phyloP scores from a whole-genome alignment of 768 basidiomycete species.

The Chalciporus pseudorubinellus region DNA sequence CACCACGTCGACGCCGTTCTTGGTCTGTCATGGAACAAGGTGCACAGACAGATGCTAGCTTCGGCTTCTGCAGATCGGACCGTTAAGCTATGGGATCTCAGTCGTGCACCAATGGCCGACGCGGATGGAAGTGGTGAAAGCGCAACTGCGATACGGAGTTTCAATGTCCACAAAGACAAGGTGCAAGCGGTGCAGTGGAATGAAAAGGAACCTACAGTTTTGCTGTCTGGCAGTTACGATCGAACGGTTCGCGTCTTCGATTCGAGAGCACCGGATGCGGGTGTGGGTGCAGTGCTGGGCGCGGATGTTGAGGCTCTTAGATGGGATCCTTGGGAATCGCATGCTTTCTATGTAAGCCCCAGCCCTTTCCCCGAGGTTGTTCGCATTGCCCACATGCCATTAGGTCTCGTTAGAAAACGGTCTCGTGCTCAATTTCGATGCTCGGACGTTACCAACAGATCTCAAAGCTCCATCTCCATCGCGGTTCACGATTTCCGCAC shows the following conservation, averaged over 20 bases:
- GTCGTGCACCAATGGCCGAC: slow-evolving; percentile 54
- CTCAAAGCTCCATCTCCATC: slow-evolving; percentile 62
- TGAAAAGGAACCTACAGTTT: slow-evolving; percentile 77
- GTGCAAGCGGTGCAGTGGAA: slow-evolving; percentile 98
- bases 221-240: slow-evolving; percentile 93
- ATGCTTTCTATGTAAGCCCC: slow-evolving; percentile 76
- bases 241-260: slow-evolving; percentile 95
- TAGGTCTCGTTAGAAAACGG: slow-evolving; percentile 96
- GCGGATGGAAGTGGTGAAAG: slow-evolving; percentile 42
- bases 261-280: slow-evolving; percentile 74
- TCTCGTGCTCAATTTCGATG: slow-evolving; percentile 88
- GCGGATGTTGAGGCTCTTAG: slow-evolving; percentile 91
- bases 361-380: neutral
- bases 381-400: neutral
- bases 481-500: slow-evolving; percentile 88
- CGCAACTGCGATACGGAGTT: slow-evolving; percentile 73
- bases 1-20: slow-evolving; percentile 95
- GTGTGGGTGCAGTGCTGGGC: slow-evolving; percentile 82
- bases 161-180: slow-evolving; percentile 86
- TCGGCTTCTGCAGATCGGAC: slow-evolving; percentile 93
- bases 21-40: slow-evolving; percentile 88
- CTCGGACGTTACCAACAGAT: slow-evolving; percentile 73
- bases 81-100: slow-evolving; percentile 97
- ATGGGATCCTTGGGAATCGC: slow-evolving; percentile 95
- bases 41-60: slow-evolving; percentile 86